phyloP scores from a whole-genome alignment of 345 rosid species.

The Durio zibethinus region DNA sequence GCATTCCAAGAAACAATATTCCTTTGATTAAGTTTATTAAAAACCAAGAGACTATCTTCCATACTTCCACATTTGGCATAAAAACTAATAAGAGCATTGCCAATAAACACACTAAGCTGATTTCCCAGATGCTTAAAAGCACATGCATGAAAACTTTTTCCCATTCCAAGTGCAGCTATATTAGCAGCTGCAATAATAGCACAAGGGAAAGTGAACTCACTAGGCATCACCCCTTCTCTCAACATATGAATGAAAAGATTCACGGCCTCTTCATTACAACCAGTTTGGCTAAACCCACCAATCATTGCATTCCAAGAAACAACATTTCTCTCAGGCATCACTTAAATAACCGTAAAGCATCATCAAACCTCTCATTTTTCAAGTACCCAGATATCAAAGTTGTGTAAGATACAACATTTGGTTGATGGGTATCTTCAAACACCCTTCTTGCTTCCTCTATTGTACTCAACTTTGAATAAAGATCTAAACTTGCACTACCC shows the following conservation, averaged over 20 bases:
- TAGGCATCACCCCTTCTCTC: constrained; percentile 57
- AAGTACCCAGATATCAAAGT: constrained; percentile 56
- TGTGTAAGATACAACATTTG: constrained; percentile 72
- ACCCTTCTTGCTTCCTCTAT: constrained; percentile 48
- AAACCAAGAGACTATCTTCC: constrained; percentile 61
- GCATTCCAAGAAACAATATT: constrained; percentile 72
- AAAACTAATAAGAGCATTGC: constrained; percentile 66
- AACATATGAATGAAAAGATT: constrained; percentile 61
- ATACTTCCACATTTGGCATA: constrained; percentile 81
- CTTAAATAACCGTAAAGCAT: constrained; percentile 46
- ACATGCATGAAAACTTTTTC: constrained; percentile 69
- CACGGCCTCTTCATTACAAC: constrained; percentile 72
- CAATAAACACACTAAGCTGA: constrained; percentile 36
- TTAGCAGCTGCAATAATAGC: constrained; percentile 55
- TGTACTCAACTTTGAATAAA: constrained; percentile 54
- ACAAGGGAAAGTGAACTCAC: constrained; percentile 56
- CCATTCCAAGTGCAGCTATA: constrained; percentile 60
- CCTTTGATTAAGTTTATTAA: constrained; percentile 34
- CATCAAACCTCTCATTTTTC: constrained; percentile 39
- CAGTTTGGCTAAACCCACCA: constrained; percentile 73
- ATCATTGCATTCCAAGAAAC: constrained; percentile 83
- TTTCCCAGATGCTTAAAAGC: constrained; percentile 50
- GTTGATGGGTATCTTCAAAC: constrained; percentile 54
- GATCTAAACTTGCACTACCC: constrained; percentile 60
- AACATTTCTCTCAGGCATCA: constrained; percentile 66